phyloP scores from a whole-genome alignment of 495 filamentous ascomycete genomes.

The Aspergillus nanangensis region DNA sequence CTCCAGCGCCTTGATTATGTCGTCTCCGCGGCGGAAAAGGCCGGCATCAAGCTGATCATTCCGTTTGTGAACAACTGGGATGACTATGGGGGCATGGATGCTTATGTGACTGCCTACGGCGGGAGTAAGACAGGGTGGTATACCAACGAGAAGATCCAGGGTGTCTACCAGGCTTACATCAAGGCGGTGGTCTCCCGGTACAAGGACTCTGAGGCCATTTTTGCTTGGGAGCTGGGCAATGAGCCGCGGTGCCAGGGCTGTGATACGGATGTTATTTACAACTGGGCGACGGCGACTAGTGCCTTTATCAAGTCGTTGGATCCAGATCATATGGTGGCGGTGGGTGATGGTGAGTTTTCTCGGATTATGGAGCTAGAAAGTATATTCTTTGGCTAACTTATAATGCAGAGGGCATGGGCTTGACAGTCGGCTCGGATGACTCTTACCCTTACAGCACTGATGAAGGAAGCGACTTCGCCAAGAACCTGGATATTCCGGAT shows the following conservation, averaged over 20 bases:
- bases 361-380: background rate
- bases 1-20: conserved; percentile 65
- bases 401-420: conserved; percentile 26
- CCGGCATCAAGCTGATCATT: conserved; percentile 57
- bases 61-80: conserved; percentile 45
- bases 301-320: conserved; percentile 63
- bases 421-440: conserved; percentile 30
- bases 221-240: conserved; percentile 70
- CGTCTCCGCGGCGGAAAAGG: conserved; percentile 52
- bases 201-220: conserved; percentile 50
- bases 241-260: conserved; percentile 67
- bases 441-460: conserved; percentile 54
- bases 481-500: conserved; percentile 51
- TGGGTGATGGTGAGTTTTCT: conserved; percentile 46
- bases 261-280: conserved; percentile 49
- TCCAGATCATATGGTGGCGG: conserved; percentile 60
- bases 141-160: conserved; percentile 49
- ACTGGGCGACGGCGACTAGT: conserved; percentile 58
- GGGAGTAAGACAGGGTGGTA: conserved; percentile 51
- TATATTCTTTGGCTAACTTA: background rate
- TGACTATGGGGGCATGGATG: conserved; percentile 29
- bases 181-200: conserved; percentile 59
- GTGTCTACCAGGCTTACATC: conserved; percentile 60
- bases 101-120: conserved; percentile 61
- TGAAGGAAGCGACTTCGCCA: conserved; percentile 61